These are phyloP conservation scores for Hericium coralloides DNA, from an alignment of 768 basidiomycete genomes.

Conservation along the genomic window DNA sequence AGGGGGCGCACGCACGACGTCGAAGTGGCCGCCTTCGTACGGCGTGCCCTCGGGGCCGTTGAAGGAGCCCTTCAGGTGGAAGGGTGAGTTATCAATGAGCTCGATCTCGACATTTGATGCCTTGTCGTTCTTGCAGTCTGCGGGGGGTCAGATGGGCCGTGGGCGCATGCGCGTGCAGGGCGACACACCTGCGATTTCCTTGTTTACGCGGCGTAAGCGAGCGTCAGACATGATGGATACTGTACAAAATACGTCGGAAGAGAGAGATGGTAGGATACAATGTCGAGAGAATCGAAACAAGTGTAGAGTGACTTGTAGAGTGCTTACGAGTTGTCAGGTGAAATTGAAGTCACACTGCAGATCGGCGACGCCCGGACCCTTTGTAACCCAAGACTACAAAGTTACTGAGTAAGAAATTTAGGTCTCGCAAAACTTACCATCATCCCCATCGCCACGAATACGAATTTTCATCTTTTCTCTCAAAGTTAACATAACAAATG, in stretches of 20 bases:
- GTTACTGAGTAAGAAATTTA: no score
- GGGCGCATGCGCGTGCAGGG: not conserved
- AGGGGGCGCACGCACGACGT: constrained; percentile 56
- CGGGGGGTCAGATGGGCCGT: not conserved
- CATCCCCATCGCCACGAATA: no score
- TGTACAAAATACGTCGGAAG: no score
- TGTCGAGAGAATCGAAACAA: not conserved
- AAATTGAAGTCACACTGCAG: no score
- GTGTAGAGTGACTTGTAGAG: not conserved
- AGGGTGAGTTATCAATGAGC: constrained; percentile 81
- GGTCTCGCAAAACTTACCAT: no score
- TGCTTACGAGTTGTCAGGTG: no score
- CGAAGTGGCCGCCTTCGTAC: constrained; percentile 85
- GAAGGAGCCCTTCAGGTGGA: constrained; percentile 88
- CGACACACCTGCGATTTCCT: constrained; percentile 76
- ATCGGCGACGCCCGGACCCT: no score
- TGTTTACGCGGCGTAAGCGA: constrained; percentile 82
- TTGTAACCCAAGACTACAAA: no score
- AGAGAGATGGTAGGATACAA: no score
- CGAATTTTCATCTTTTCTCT: no score
- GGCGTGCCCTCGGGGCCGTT: constrained; percentile 89
- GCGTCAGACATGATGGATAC: constrained; percentile 56
- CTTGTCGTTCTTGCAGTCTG: constrained; percentile 95
- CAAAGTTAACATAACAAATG: no score
- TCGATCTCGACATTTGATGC: constrained; percentile 80